phyloP scores from a whole-genome alignment of 2,329 filamentous ascomycete species.

The Conoideocrella luteorostrata region DNA sequence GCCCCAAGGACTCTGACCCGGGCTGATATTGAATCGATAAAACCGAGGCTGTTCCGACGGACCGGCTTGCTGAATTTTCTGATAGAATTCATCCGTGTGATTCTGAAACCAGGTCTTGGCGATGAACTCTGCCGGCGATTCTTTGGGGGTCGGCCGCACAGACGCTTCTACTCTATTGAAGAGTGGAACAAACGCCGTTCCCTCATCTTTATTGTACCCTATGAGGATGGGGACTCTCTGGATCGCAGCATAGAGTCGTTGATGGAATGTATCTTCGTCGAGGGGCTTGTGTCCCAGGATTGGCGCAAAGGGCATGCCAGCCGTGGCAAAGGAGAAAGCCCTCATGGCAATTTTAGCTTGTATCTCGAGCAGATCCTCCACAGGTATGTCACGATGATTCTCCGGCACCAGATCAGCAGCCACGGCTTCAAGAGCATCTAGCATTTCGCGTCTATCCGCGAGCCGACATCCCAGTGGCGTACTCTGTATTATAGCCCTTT shows the following conservation, averaged over 20 bases:
- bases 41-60: constrained; percentile 6
- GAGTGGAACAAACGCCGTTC: constrained; percentile 5
- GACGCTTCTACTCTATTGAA: neutral
- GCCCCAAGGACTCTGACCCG: constrained; percentile 7
- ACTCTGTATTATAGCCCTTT: too few relatives aligned
- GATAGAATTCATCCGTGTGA: constrained; percentile 2
- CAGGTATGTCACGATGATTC: too few relatives aligned
- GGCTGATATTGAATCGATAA: constrained; percentile 7
- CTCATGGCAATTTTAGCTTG: too few relatives aligned
- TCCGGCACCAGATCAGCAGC: too few relatives aligned
- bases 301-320: neutral
- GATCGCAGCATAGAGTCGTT: constrained; percentile 4
- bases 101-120: too few relatives aligned
- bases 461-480: too few relatives aligned
- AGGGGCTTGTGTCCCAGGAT: neutral
- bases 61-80: neutral
- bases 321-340: constrained; percentile 8
- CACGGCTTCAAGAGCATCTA: too few relatives aligned
- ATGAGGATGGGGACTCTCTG: constrained; percentile 4
- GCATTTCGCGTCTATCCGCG: too few relatives aligned
- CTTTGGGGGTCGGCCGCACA: neutral
- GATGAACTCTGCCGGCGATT: neutral
- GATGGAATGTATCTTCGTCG: neutral
- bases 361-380: too few relatives aligned
- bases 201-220: constrained; percentile 8